phyloP scores from a whole-genome alignment of 371 early-diverging fungal species.

The Batkoa obscura region DNA sequence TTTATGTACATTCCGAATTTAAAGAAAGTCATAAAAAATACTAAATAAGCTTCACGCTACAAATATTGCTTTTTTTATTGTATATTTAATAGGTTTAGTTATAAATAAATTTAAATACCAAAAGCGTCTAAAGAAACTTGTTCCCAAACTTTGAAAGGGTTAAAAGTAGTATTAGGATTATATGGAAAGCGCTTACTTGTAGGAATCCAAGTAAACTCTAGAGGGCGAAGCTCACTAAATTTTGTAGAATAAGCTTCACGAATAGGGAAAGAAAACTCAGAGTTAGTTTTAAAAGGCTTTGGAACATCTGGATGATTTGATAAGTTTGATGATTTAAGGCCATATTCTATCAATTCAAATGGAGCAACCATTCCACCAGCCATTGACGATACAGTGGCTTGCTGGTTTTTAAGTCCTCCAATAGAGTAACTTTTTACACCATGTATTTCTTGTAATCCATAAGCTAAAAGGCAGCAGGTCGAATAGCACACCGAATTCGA shows the following conservation, averaged over 20 bases:
- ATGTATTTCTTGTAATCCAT: background rate
- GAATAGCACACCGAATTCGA: background rate
- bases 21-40: too few relatives aligned
- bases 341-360: background rate
- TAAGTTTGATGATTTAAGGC: background rate
- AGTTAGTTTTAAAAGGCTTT: background rate
- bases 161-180: background rate
- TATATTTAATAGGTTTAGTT: too few relatives aligned
- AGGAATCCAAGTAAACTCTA: background rate
- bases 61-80: too few relatives aligned
- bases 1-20: too few relatives aligned
- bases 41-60: too few relatives aligned
- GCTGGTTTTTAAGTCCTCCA: background rate
- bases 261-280: background rate
- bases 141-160: background rate
- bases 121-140: too few relatives aligned
- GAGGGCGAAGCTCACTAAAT: background rate
- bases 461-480: background rate
- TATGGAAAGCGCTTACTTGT: background rate
- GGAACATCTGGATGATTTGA: background rate
- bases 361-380: background rate
- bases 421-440: background rate
- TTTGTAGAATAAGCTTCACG: background rate
- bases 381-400: background rate
- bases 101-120: too few relatives aligned